phyloP scores from a whole-genome alignment of 139 green algal species.

The Micractinium conductrix region DNA sequence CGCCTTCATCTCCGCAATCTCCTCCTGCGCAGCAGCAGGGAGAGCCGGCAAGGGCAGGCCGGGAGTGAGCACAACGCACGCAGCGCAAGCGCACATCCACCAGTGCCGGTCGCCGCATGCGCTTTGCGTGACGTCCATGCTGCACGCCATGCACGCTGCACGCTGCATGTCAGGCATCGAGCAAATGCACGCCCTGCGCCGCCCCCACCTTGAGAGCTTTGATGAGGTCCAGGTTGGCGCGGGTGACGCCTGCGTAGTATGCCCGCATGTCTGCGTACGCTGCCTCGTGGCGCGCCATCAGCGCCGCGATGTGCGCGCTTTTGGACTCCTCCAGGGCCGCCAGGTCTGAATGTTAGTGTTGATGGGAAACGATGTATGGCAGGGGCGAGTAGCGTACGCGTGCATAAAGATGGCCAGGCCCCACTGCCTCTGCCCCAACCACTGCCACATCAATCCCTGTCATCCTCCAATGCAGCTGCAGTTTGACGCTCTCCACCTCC shows the following conservation, averaged over 20 bases:
- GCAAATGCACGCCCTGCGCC: no score
- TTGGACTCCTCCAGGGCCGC: slow-evolving; percentile 11
- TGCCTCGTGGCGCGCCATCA: slow-evolving; percentile 29
- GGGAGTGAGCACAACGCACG: neutral
- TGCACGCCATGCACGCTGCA: no score
- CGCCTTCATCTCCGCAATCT: slow-evolving; percentile 91
- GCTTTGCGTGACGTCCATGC: no score
- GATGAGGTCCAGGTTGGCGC: slow-evolving; percentile 96
- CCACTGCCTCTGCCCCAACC: no score
- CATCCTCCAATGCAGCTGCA: no score
- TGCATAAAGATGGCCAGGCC: neutral
- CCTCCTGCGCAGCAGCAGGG: slow-evolving; percentile 54
- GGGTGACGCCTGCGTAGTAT: slow-evolving; percentile 95
- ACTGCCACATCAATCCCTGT: no score
- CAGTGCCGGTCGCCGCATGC: neutral
- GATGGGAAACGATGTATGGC: no score
- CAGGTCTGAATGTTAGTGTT: no score
- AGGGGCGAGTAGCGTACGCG: neutral
- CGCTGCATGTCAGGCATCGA: no score
- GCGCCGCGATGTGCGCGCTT: neutral
- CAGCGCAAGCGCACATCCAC: neutral
- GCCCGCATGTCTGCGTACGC: slow-evolving; percentile 91
- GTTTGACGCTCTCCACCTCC: no score
- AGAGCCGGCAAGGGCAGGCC: neutral
- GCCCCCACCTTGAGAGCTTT: slow-evolving; percentile 78